Evolutionary conservation across 2,329 filamentous ascomycete genomes (phyloP).

Genomic region (Fusarium musae): DNA sequence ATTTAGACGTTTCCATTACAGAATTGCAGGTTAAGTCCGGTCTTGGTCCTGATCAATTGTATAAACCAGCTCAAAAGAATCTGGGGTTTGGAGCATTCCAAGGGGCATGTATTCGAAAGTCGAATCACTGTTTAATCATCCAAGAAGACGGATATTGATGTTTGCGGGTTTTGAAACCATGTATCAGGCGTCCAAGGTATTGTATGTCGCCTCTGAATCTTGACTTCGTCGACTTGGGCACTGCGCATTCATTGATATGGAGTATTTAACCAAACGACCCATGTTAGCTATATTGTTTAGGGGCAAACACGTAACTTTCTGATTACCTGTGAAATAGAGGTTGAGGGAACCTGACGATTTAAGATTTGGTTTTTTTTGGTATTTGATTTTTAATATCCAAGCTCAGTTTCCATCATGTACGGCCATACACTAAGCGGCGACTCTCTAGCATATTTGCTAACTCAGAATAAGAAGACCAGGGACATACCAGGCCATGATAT

Average conservation of each 20-base stretch:
- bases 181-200: background rate
- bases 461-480: background rate
- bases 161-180: background rate
- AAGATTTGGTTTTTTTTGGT: background rate
- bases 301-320: background rate
- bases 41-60: constrained; percentile 4
- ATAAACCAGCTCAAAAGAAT: background rate
- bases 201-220: background rate
- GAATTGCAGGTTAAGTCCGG: background rate
- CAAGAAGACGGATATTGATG: background rate
- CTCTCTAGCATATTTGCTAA: background rate
- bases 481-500: background rate
- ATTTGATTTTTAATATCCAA: background rate
- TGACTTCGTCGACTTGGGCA: background rate
- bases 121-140: background rate
- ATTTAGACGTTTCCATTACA: background rate
- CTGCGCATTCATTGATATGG: background rate
- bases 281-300: background rate
- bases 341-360: background rate
- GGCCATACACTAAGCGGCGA: background rate
- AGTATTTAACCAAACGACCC: background rate
- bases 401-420: background rate
- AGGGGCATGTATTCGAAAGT: constrained; percentile 4
- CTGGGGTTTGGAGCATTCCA: background rate
- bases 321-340: background rate